Base-by-base conservation (phyloP, 2,329 filamentous ascomycete genomes). In the Fusarium sp. region DNA sequence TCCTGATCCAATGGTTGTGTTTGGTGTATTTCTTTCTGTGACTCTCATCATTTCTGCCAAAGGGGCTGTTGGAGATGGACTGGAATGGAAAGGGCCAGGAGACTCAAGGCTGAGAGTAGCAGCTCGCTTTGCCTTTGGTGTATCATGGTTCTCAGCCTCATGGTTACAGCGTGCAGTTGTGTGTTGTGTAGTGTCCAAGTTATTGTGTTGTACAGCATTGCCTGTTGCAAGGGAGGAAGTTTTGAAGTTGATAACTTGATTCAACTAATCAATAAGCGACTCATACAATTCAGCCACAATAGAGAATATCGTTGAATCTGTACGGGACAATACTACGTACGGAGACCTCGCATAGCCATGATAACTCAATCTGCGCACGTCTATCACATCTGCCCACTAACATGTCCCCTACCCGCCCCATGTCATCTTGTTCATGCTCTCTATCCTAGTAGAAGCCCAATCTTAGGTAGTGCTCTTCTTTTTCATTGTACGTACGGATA, bases 131-230 rank as follows among this genome's bases (percentile, higher is more conserved):
- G 18, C 25, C 29, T 14, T 40, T 48, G 27, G 40, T 58, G 39
- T 41, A 48, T 63, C 51, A 58, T 54, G 27, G 42, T 42, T 66
- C 56, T 69, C 65, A 68, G 66, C 66, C 66, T 68, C 66, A 54
- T 60, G 39, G 51, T 66, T 62, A 58, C 55, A 48, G 42, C 18
- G 45, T 25, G 37, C 49, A 50, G 23, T 11, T 20, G 18, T 25
- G 20, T 29, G n/a, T 43, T 49, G 29, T 49, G 47, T 37, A 42
- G 45, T 58, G 36, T 54, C n/a, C 37, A 58, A 42, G 37, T 23
- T 50, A 36, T 51, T 36, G 17, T 51, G 63, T 63, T 31, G 33
- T 50, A 43, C 46, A 55, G 13, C 37, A 47, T 58, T 36, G n/a
- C 25, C 57, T 48, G 15, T 43, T 33, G 29, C 58, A 43, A 31